A percentile compares a stretch with the other conserved stretches of the same genome.
phyloP scores from a whole-genome alignment of 805 yeast species.

The Candida railenensis region DNA sequence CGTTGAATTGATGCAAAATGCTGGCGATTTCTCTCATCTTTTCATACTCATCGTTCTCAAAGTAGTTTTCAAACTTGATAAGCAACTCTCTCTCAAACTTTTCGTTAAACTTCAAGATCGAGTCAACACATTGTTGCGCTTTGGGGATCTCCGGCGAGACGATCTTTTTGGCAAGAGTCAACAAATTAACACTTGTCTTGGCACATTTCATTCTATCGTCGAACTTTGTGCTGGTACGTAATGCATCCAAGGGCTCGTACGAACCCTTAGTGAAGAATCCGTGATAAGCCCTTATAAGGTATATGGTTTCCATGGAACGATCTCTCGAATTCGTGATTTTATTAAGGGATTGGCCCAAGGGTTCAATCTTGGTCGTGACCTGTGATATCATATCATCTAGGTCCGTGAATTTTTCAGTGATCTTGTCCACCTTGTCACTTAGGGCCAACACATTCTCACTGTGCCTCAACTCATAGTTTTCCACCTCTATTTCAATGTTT shows the following conservation, averaged over 20 bases:
- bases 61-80: conserved; percentile 71
- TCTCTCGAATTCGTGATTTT: conserved; percentile 71
- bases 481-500: conserved; percentile 55
- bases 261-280: conserved; percentile 63
- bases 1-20: conserved; percentile 75
- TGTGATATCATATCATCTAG: conserved; percentile 54
- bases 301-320: conserved; percentile 68
- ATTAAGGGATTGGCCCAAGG: conserved; percentile 67
- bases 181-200: conserved; percentile 60
- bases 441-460: conserved; percentile 62
- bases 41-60: conserved; percentile 63
- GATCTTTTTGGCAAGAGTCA: conserved; percentile 64
- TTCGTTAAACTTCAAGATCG: conserved; percentile 72
- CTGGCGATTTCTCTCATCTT: conserved; percentile 76
- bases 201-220: conserved; percentile 70
- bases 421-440: conserved; percentile 44
- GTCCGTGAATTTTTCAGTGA: conserved; percentile 47
- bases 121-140: conserved; percentile 31
- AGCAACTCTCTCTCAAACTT: conserved; percentile 71
- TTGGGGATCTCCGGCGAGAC: conserved; percentile 52
- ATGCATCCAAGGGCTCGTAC: conserved; percentile 54
- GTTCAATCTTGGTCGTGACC: conserved; percentile 60
- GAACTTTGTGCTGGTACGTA: conserved; percentile 47
- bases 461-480: conserved; percentile 63
- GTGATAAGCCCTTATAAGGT: conserved; percentile 72